Evolutionary conservation across 139 green algal genomes (phyloP).

Genomic region (Edaphochlamys debaryana): DNA sequence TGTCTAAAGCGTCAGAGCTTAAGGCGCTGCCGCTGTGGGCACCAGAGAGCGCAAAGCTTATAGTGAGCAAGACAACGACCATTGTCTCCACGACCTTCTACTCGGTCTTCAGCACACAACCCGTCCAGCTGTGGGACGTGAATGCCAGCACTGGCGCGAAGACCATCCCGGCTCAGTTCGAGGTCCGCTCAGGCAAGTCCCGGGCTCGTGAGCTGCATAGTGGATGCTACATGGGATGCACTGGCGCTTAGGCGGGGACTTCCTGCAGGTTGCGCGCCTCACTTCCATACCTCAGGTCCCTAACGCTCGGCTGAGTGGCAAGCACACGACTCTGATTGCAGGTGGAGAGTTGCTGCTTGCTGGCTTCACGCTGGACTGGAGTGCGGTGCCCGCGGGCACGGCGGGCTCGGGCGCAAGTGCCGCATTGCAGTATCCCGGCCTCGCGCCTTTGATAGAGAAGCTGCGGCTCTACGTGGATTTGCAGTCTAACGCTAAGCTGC

Average conservation of each 20-base stretch:
- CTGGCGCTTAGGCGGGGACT: too few relatives aligned
- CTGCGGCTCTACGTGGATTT: conserved; percentile 5
- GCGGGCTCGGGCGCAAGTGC: neutral
- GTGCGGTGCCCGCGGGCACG: neutral
- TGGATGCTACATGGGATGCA: too few relatives aligned
- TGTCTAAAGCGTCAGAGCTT: too few relatives aligned
- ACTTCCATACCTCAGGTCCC: too few relatives aligned
- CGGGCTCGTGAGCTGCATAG: too few relatives aligned
- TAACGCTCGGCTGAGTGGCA: too few relatives aligned
- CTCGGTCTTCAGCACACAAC: neutral
- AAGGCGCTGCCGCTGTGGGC: too few relatives aligned
- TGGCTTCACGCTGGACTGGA: conserved; percentile 5
- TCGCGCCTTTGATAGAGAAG: neutral
- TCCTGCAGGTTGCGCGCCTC: too few relatives aligned
- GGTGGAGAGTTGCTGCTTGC: neutral
- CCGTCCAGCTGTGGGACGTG: conserved; percentile 23
- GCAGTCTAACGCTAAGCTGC: neutral
- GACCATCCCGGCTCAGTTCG: neutral
- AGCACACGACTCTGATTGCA: too few relatives aligned
- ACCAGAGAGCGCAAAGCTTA: too few relatives aligned
- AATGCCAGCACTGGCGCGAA: neutral
- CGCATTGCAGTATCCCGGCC: neutral
- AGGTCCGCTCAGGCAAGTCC: conserved; percentile 1
- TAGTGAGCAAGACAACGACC: too few relatives aligned
- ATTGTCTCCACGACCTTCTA: conserved; percentile 1